phyloP scores from a whole-genome alignment of 129 eudicot species.

The Pittosporum tobira region DNA sequence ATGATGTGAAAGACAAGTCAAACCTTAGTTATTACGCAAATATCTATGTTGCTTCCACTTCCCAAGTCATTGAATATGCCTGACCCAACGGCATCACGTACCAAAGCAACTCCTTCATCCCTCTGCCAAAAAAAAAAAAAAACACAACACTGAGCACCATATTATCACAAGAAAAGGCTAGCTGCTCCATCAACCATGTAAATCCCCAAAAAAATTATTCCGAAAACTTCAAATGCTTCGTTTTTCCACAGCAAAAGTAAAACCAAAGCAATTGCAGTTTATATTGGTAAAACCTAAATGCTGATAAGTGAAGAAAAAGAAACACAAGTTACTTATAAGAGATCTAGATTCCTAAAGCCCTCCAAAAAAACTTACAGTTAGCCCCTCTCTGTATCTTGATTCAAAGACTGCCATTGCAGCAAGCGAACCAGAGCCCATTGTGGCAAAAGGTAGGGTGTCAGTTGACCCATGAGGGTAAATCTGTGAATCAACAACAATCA shows the following conservation, averaged over 20 bases:
- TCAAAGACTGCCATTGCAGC: slow-evolving; percentile 97
- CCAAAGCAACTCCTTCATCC: slow-evolving; percentile 71
- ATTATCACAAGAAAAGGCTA: background rate
- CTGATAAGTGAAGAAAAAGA: background rate
- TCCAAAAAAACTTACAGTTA: slow-evolving; percentile 49
- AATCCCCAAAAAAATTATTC: too few relatives aligned
- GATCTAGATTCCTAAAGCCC: background rate
- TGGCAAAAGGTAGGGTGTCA: slow-evolving; percentile 83
- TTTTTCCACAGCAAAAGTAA: too few relatives aligned
- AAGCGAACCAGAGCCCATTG: slow-evolving; percentile 98
- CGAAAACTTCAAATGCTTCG: too few relatives aligned
- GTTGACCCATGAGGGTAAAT: slow-evolving; percentile 97
- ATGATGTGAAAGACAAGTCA: slow-evolving; percentile 12
- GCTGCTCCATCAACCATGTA: background rate
- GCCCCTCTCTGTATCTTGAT: slow-evolving; percentile 77
- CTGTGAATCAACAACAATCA: slow-evolving; percentile 27
- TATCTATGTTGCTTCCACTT: slow-evolving; percentile 95
- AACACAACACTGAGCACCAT: too few relatives aligned
- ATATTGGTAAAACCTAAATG: background rate
- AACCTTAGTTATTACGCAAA: slow-evolving; percentile 85
- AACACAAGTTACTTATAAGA: background rate
- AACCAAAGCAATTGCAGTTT: background rate
- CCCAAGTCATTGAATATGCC: slow-evolving; percentile 85
- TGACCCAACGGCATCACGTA: slow-evolving; percentile 62
- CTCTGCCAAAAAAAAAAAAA: slow-evolving; percentile 25